Percentiles rank a stretch among this genome's conserved stretches.
Conservation (phyloP, 768 basidiomycete species). For the Auriculariales sp. region DNA sequence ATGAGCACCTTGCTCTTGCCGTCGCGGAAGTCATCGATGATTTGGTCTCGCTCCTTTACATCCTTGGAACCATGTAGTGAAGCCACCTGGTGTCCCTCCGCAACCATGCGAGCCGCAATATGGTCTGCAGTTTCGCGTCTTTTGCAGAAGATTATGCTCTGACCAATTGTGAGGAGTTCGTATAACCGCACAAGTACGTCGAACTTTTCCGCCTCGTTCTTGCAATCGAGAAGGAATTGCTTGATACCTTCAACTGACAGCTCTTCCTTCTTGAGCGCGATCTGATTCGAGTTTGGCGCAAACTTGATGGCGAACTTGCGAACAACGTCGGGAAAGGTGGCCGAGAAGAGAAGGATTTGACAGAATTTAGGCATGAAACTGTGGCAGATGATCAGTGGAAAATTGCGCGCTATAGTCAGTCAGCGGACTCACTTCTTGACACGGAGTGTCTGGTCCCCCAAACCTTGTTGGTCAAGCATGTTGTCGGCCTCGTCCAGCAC, state of each 20-base stretch:
- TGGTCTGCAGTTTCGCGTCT: conserved; percentile 85
- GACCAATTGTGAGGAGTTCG: conserved; percentile 82
- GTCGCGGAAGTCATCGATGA: conserved; percentile 91
- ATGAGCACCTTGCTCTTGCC: conserved; percentile 95
- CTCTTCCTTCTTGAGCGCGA: conserved; percentile 87
- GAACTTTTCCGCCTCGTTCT: conserved; percentile 82
- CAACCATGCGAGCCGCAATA: conserved; percentile 79
- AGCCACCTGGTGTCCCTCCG: conserved; percentile 91
- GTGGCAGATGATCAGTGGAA: background rate
- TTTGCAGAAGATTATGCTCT: conserved; percentile 98
- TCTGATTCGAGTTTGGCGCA: conserved; percentile 91
- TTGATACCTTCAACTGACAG: conserved; percentile 86
- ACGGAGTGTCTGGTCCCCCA: conserved; percentile 84
- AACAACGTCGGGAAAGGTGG: conserved; percentile 92
- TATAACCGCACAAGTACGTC: conserved; percentile 88
- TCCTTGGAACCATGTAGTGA: conserved; percentile 94
- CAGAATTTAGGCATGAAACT: conserved; percentile 47
- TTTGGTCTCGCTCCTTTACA: conserved; percentile 71
- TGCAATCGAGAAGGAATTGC: conserved; percentile 97
- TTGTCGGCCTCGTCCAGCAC: conserved; percentile 98
- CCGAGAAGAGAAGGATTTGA: conserved; percentile 94
- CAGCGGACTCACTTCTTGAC: conserved; percentile 69
- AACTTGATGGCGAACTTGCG: conserved; percentile 85
- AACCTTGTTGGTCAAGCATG: conserved; percentile 89
- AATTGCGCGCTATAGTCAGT: background rate